Base-by-base conservation (phyloP, 148 eudicot species). In the Rhododendron molle region DNA sequence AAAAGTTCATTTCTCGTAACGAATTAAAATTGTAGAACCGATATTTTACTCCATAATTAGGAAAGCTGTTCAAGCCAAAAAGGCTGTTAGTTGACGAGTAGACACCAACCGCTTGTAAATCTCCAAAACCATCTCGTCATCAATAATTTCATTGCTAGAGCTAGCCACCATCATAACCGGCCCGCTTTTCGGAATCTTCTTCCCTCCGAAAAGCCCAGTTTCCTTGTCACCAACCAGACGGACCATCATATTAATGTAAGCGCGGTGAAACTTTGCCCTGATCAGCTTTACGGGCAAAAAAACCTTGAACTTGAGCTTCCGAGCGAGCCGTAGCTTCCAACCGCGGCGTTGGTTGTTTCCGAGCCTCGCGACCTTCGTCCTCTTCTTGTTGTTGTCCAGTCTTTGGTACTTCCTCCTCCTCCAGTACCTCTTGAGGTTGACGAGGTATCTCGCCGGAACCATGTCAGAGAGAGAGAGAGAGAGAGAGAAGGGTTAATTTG, bases 381-480 rank as follows among this genome's bases (percentile, higher is more conserved):
- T 85, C 20, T 56, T 85, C 12, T 67, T 30, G 23, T 3, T 26
- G 28, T 58, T 7, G 44, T 85, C 83, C 1, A 88, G 85, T 44
- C 67, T 67, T 52, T 78, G 83, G 85, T 85, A 88, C 23, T 28
- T 78, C 34, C 72, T 85, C 83, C 88, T 83, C 83, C 79, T 87
- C 88, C 85, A 85, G 73, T 30, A 78, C 85, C 85, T 88, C 81
- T 83, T 78, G 13, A 85, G 2, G 44, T 72, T 62, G 0, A 73
- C 82, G 62, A 87, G 67, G 50, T 14, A 46, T 7, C 43, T 18
- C 16, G 46, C 8, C 10, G 32, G 87, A 34, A 26, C 26, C 69
- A 65, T 67, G 26, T 80, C 82, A 69, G 73, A 30, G 20, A 36
- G 49, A 74, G n/a, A 76, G 67, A 67, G n/a, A 49, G 50, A 72